Percentiles rank a stretch among this genome's conserved stretches.
phyloP scores from a whole-genome alignment of 2,329 filamentous ascomycete species.

The Coleophoma crateriformis region DNA sequence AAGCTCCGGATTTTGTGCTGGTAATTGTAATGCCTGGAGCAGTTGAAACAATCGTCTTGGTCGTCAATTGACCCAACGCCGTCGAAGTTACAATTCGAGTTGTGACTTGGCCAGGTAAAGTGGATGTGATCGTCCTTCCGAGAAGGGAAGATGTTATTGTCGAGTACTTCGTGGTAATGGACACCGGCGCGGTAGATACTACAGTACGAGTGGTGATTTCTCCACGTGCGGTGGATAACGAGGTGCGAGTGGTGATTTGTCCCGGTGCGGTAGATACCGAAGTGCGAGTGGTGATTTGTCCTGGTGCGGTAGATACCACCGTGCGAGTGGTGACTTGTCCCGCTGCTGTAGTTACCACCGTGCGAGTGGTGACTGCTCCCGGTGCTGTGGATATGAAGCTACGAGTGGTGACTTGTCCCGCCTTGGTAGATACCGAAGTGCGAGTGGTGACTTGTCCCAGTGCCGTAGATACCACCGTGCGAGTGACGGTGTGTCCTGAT shows the following conservation, averaged over 20 bases:
- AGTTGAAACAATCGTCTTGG: neutral
- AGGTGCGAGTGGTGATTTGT: neutral
- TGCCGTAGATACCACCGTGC: no score
- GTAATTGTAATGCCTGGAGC: neutral
- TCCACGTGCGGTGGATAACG: neutral
- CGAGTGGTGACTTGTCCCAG: no score
- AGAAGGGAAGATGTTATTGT: neutral
- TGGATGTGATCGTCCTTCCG: neutral
- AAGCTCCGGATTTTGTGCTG: neutral
- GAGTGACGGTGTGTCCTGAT: no score
- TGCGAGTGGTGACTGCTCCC: no score
- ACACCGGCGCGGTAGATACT: neutral
- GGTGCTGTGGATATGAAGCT: no score
- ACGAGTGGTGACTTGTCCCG: no score
- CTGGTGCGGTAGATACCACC: no score
- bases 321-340: no score
- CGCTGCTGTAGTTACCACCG: no score
- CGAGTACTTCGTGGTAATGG: neutral
- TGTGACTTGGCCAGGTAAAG: neutral
- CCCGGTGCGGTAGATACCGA: no score
- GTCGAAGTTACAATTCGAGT: neutral
- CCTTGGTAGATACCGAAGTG: no score
- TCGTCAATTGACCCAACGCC: neutral
- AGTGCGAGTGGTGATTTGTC: no score
- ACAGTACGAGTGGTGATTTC: neutral